Conservation (phyloP, 352 stramenopile genomes). For the Phytophthora pinifolia region DNA sequence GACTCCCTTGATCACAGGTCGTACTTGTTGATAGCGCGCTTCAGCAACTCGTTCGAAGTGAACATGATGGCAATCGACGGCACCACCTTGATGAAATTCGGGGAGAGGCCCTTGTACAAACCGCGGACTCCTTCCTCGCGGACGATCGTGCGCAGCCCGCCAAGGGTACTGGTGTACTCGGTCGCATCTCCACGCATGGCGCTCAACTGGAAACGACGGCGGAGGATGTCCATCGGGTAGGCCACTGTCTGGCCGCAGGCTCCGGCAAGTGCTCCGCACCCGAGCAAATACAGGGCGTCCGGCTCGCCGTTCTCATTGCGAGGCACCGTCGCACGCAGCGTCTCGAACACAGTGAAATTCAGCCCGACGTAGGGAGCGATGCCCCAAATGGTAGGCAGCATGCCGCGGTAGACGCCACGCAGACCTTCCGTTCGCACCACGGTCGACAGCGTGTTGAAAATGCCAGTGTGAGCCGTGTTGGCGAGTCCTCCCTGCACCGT, state of each 20-base stretch:
- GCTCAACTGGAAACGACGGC: conserved; percentile 71
- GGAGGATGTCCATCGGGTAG: conserved; percentile 79
- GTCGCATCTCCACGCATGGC: conserved; percentile 29
- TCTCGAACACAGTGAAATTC: conserved; percentile 82
- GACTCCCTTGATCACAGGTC: conserved; percentile 14
- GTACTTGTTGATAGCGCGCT: conserved; percentile 39
- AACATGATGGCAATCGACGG: conserved; percentile 85
- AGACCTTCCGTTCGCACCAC: conserved; percentile 59
- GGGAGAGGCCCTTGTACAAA: conserved; percentile 66
- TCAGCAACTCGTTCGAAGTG: conserved; percentile 75
- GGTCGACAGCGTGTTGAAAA: conserved; percentile 54
- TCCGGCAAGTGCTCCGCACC: conserved; percentile 61
- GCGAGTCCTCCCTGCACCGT: conserved; percentile 68
- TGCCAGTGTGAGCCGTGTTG: conserved; percentile 60
- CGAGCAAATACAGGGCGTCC: conserved; percentile 56
- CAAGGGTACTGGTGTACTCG: conserved; percentile 55
- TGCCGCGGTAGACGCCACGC: conserved; percentile 56
- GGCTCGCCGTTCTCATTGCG: conserved; percentile 48
- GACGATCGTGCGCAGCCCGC: conserved; percentile 49
- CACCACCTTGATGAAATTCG: conserved; percentile 81
- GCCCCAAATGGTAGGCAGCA: conserved; percentile 63
- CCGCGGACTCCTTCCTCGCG: conserved; percentile 51
- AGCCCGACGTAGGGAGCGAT: conserved; percentile 76
- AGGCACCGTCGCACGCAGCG: conserved; percentile 45
- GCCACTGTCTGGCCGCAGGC: conserved; percentile 68